A percentile compares a stretch with the other conserved stretches of the same genome.
phyloP scores from a whole-genome alignment of 2,329 filamentous ascomycete genomes.

The Chrysoporthe austroafricana region DNA sequence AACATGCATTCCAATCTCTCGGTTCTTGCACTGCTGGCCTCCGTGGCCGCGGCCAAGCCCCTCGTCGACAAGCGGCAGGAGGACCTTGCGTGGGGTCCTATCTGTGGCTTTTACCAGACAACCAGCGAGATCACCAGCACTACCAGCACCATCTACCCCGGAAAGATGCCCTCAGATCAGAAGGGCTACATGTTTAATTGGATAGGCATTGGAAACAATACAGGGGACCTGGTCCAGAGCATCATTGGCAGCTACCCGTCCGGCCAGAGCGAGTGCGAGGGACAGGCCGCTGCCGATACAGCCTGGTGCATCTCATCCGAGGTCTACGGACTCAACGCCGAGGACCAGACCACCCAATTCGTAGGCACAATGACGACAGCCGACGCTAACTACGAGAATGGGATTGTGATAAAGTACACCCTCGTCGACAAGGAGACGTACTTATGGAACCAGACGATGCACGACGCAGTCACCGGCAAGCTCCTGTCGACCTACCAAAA shows the following conservation, averaged over 20 bases:
- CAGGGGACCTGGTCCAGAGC: conserved; percentile 34
- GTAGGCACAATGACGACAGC: conserved; percentile 32
- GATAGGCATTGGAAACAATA: conserved; percentile 35
- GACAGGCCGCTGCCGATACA: conserved; percentile 29
- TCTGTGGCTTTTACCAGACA: conserved; percentile 32
- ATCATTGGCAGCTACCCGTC: conserved; percentile 31
- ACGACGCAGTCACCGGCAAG: conserved; percentile 30
- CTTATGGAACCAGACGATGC: conserved; percentile 33
- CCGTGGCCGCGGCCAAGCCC: conserved; percentile 19
- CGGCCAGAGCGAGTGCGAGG: conserved; percentile 33
- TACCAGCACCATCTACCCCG: conserved; percentile 35
- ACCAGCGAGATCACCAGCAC: conserved; percentile 32
- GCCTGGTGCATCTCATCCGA: conserved; percentile 35
- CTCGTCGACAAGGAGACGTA: conserved; percentile 32
- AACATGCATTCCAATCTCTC: conserved; percentile 18
- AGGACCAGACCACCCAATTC: conserved; percentile 30
- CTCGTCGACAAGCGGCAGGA: conserved; percentile 28
- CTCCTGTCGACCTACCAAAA: conserved; percentile 32
- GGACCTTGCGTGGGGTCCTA: conserved; percentile 32
- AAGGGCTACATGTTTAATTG: conserved; percentile 34
- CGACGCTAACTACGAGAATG: conserved; percentile 32
- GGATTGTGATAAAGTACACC: conserved; percentile 35
- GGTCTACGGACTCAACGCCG: conserved; percentile 32
- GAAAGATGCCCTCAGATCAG: conserved; percentile 33
- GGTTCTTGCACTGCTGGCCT: conserved; percentile 19